Evolutionary conservation across 495 filamentous ascomycete genomes (phyloP), one percentile per base, ranked within the genome.

Genomic region (Elaphomyces granulatus): DNA sequence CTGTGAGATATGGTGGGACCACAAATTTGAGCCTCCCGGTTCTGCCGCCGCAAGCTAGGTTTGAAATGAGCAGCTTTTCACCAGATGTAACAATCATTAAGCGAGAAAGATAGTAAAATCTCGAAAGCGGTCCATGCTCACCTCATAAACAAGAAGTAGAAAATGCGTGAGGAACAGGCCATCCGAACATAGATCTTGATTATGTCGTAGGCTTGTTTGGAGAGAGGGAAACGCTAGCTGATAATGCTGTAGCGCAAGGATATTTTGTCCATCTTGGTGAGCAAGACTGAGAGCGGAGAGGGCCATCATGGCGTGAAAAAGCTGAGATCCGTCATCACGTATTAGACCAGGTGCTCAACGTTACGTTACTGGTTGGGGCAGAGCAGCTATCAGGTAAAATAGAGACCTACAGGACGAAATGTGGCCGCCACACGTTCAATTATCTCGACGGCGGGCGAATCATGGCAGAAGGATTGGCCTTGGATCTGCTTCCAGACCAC

Each of bases 251-350:
- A 72, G 45, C 9, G 71, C 65, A 45, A 70, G 60, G 34, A 70
- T 48, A 40, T 58, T 63, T 37, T 64, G 60, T 15, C 55, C 50
- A 28, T 63, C 61, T 45, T 61, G 61, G 47, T 66, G 64, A 12
- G 66, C 61, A 31, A 75, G 57, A 46, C 66, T 72, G 36, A 78
- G 61, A 14, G 71, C 72, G 12, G 68, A 70, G 6, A 77, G 48
- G 4, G 74, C 72, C 65, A 74, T 72, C 37, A 78, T 70, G n/a
- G 72, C 74, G 48, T 74, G 68, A 33, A 67, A 67, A 37, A 77
- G 66, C 74, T 77, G 43, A 36, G n/a, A n/a, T n/a, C n/a, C n/a
- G n/a, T n/a, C n/a, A n/a, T n/a, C n/a, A n/a, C n/a, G n/a, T n/a
- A n/a, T n/a, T n/a, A n/a, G n/a, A n/a, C n/a, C n/a, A n/a, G n/a